Evolutionary conservation across 202 grass and related monocot genomes (phyloP), one percentile per base, ranked within the genome.

Genomic region (Miscanthus sacchariflorus): DNA sequence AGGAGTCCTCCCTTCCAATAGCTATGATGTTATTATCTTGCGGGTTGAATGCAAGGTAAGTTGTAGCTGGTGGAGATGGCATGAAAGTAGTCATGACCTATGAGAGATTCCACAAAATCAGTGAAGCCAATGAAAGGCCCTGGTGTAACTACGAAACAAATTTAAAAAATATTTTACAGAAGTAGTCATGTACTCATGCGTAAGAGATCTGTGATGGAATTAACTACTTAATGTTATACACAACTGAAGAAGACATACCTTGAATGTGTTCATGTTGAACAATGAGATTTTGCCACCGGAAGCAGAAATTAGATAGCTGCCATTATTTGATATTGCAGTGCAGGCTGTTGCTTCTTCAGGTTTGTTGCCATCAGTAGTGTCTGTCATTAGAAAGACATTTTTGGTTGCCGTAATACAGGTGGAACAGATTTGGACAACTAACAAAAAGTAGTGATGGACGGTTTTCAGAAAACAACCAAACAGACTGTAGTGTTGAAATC

Each of bases 251-350:
- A n/a, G n/a, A n/a, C 83, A 33, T 92, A 94, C 96, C 92, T 93
- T 94, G 92, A 96, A 98, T 27, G 93, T 98, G n/a, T 89, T 94
- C 91, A 95, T 95, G 76, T 87, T 87, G 88, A 98, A 98, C 19
- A 94, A 40, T 13, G 87, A 95, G 19, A 95, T 88, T 84, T 95
- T 94, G 36, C 93, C 95, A 45, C 95, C 93, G 69, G 95, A 98
- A 69, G 93, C 95, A 30, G 93, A 98, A 89, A 98, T 90, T 95
- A 98, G n/a, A n/a, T n/a, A n/a, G n/a, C n/a, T n/a, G n/a, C n/a
- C n/a, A n/a, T n/a, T n/a, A n/a, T 92, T 93, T 10, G 90, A 94
- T 65, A 98, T 67, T 40, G n/a, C 96, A 67, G 90, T 95, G 70
- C 95, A 95, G 7, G 92, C 90, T 52, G 88, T 95, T 79, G 88